Base-by-base conservation (phyloP, 2,329 filamentous ascomycete genomes). In the Gremmenia infestans region DNA sequence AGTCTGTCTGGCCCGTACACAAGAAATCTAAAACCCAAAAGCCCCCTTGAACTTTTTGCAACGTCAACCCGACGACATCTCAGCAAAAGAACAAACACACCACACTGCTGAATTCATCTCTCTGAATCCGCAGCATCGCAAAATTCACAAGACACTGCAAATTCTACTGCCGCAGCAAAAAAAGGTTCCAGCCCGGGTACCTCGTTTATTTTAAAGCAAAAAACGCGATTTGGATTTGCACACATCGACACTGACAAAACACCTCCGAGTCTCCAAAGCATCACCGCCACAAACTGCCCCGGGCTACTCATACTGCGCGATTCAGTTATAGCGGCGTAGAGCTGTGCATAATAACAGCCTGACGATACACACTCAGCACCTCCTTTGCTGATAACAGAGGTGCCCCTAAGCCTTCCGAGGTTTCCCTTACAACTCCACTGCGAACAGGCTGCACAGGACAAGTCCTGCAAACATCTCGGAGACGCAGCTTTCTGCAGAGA, bases 401-500 rank as follows among this genome's bases (percentile, higher is more conserved):
- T 52, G 43, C 45, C 48, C 37, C 55, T 46, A 37, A 19, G 22
- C 48, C 48, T 51, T 37, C 28, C 42, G 23, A 28, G 14, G 23
- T 52, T 50, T 48, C 53, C 42, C 42, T 53, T 17, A 28, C 40
- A 47, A 19, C 54, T 50, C 43, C 19, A 23, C 11, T 6, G 45
- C n/a, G 46, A 52, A 55, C 48, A 48, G 54, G 45, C 51, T 53
- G 61, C 54, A 53, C 59, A 54, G 48, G 52, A 43, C 56, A 12
- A 28, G 53, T 50, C 52, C 36, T 55, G 58, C 51, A 61, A 50
- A 11, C 36, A 48, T 46, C 36, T 54, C 11, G 46, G 47, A 54
- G 52, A 59, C 56, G 56, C 60, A 45, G 63, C 64, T 66, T 68
- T 64, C 61, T 62, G 60, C 56, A 62, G 66, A 67, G 63, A 65